Conservation (phyloP, 192 early-diverging fungal genomes). For the Coemansia sp. region DNA sequence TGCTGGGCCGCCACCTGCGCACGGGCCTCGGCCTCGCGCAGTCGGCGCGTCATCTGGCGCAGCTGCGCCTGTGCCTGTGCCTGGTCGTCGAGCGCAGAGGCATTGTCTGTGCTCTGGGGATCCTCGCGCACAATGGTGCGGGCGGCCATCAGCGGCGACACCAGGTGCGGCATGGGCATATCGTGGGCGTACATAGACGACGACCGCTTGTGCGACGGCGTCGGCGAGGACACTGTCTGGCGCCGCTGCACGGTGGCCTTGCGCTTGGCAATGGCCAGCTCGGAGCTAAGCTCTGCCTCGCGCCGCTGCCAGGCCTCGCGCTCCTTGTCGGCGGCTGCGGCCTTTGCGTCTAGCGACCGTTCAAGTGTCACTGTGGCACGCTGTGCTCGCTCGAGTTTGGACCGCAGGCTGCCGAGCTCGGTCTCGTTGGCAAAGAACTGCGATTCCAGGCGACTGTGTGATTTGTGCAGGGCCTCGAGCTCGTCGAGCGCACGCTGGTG, state of each 20-base stretch:
- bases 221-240: constrained; percentile 45
- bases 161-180: constrained; percentile 5
- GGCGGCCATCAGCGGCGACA: constrained; percentile 16
- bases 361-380: constrained; percentile 28
- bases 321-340: constrained; percentile 39
- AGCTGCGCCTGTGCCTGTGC: constrained; percentile 20
- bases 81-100: neutral
- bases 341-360: constrained; percentile 14
- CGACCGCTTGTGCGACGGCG: constrained; percentile 15
- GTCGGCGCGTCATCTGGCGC: constrained; percentile 32
- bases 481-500: constrained; percentile 37
- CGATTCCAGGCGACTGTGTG: constrained; percentile 46
- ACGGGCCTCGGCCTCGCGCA: constrained; percentile 37
- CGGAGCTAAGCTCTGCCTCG: constrained; percentile 35
- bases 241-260: constrained; percentile 37
- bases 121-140: constrained; percentile 8
- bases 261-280: constrained; percentile 46
- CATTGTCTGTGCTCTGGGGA: neutral
- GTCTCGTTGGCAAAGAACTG: constrained; percentile 41
- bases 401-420: constrained; percentile 18
- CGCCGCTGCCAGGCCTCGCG: constrained; percentile 40
- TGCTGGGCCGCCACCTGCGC: constrained; percentile 30
- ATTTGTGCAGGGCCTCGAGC: constrained; percentile 36
- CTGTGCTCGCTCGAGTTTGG: constrained; percentile 28
- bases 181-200: constrained; percentile 32